Base-by-base conservation (phyloP, 140 eudicot genomes). In the Anethum foeniculum region DNA sequence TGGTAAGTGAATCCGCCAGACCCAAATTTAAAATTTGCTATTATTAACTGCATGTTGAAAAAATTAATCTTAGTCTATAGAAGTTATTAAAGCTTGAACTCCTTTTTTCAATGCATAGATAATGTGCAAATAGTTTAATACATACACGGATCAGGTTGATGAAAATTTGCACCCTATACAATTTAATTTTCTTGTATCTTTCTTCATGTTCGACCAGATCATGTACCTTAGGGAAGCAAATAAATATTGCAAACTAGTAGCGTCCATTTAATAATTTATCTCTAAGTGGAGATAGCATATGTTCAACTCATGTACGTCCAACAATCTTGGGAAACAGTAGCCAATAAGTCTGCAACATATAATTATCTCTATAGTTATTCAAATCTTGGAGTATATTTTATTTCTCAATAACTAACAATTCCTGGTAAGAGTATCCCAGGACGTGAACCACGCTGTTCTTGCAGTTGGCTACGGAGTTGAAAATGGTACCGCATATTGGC, bases 391-490 rank as follows among this genome's bases (percentile, higher is more conserved):
- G 54, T 3, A 48, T 48, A 3, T 41, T 41, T 48, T 48, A 3
- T 48, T 48, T 48, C 4, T 48, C 54, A 13, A 13, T 2, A 12
- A 14, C 4, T 15, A 48, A 48, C 54, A 48, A 13, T 48, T 48
- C 4, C 19, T 48, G 54, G 54, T 48, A 12, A 48, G 0, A 1
- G 54, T 48, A 41, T 41, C 9, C 46, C 89, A 96, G 99, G 99
- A 96, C 80, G 99, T 96, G 89, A 96, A 96, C 87, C 98, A 93
- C 82, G 99, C 99, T 27, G 99, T 96, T 77, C 90, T 96, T 78
- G 99, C 99, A 27, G 99, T 96, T 84, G 99, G 99, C 62, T 96
- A 96, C 77, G 99, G 99, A 52, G 98, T 86, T 48, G 99, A 93
- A 93, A 49, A 93, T 56, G 99, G 96, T 39, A 85, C 85, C 71